These are phyloP conservation scores for Volvox reticuliferus DNA, from an alignment of 139 green algal genomes.

Conservation along the genomic window DNA sequence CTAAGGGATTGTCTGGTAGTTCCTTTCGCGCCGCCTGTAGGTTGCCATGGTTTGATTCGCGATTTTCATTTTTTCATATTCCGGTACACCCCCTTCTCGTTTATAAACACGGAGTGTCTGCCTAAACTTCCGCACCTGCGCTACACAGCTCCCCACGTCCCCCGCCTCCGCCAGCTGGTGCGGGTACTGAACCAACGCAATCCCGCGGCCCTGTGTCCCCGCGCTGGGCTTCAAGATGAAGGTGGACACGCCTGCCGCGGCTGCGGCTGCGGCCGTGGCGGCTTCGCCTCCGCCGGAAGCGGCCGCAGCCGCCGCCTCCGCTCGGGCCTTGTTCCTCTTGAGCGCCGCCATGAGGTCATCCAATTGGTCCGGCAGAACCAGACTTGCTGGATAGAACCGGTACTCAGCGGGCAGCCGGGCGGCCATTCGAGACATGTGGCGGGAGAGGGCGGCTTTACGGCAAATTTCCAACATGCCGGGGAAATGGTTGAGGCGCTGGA, in stretches of 20 bases:
- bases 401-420: slow-evolving; percentile 44
- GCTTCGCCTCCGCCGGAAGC: background rate
- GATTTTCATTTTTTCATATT: background rate
- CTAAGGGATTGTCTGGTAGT: no score
- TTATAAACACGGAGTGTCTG: background rate
- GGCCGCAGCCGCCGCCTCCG: background rate
- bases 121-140: slow-evolving; percentile 29
- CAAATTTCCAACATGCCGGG: slow-evolving; percentile 74
- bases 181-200: slow-evolving; percentile 68
- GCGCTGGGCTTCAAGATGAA: slow-evolving; percentile 71
- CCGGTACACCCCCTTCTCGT: background rate
- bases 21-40: no score
- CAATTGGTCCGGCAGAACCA: slow-evolving; percentile 60
- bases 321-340: slow-evolving; percentile 46
- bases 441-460: slow-evolving; percentile 61
- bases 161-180: slow-evolving; percentile 47
- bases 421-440: slow-evolving; percentile 58
- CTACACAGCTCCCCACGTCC: slow-evolving; percentile 56
- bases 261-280: background rate
- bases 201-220: slow-evolving; percentile 68
- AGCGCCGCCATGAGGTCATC: slow-evolving; percentile 62
- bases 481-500: slow-evolving; percentile 75
- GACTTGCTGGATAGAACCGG: slow-evolving; percentile 53
- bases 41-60: no score
- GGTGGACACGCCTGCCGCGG: slow-evolving; percentile 19